phyloP scores from a whole-genome alignment of 1,284 basidiomycete species.

The Ustanciosporium gigantosporum region DNA sequence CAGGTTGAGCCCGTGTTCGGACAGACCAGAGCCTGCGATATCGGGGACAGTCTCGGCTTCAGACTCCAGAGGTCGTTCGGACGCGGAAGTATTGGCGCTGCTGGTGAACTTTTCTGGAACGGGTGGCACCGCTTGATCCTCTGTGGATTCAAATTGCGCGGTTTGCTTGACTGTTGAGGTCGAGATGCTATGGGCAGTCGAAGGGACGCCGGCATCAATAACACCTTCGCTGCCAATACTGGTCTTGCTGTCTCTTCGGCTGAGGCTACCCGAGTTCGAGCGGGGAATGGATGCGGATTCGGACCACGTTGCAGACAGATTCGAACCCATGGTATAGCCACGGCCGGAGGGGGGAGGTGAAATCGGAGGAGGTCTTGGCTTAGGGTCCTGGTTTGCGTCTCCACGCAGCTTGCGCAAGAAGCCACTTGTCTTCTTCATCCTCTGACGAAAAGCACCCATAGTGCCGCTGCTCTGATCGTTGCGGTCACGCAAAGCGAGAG shows the following conservation, averaged over 20 bases:
- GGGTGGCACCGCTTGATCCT: conserved; percentile 18
- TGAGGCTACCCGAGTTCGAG: not conserved
- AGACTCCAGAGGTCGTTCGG: no score
- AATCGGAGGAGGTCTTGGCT: not conserved
- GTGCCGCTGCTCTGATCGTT: not conserved
- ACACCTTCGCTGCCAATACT: conserved; percentile 12
- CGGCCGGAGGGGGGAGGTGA: not conserved
- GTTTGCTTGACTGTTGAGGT: conserved; percentile 6
- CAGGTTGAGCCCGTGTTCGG: not conserved
- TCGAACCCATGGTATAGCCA: conserved; percentile 5
- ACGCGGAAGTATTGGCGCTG: not conserved
- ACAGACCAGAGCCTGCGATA: conserved; percentile 2
- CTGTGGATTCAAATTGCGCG: conserved; percentile 10
- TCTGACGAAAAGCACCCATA: conserved; percentile 36
- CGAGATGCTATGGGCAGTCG: conserved; percentile 8
- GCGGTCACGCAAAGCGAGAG: not conserved
- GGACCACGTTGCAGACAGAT: conserved; percentile 5
- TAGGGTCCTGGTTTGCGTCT: conserved; percentile 1
- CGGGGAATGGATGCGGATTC: not conserved
- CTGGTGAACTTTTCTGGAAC: conserved; percentile 18
- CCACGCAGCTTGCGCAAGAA: conserved; percentile 44
- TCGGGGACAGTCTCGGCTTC: conserved; percentile 9
- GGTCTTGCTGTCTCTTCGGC: conserved; percentile 17
- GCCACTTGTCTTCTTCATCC: conserved; percentile 56
- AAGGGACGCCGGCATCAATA: conserved; percentile 6